Base-by-base conservation (phyloP, 2,329 filamentous ascomycete species). In the Calonectria pteridis region DNA sequence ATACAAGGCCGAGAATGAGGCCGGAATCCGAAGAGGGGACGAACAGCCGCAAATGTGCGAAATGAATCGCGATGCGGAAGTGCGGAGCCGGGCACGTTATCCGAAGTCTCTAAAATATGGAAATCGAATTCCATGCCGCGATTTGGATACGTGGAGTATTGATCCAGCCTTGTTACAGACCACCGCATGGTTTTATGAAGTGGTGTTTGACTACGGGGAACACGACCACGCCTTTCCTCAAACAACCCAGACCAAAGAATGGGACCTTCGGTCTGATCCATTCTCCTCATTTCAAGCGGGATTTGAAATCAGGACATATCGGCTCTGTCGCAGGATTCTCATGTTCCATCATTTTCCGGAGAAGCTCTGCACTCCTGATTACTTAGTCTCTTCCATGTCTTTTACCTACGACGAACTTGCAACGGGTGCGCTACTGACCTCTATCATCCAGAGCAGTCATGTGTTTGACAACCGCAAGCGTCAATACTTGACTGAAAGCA, bases 251-350 rank as follows among this genome's bases (percentile, higher is more conserved):
- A 23, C 10, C 6, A 13, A 9, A 3, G 20, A 28, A 7, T 68
- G 66, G 66, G 5, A n/a, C 6, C 14, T 28, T 29, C 26, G 66
- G 10, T 2, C 14, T 16, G 51, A 58, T 29, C 35, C 53, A 4
- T 59, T 59, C 29, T 69, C 50, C 1, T 33, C 23, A 7, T 55
- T 35, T 11, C n/a, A 51, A 11, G n/a, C 58, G 7, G 43, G 40
- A 37, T 55, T 70, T 35, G 67, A 72, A 40, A 28, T 65, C 4
- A 50, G 69, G 29, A 71, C 69, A 23, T 71, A 71, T 46, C 69
- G 69, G 14, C 29, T 71, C 18, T 71, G 69, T 26, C 59, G 37
- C 4, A 26, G 69, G 9, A 59, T 71, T 2, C 62, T 71, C 14
- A 58, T 66, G 50, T 71, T 71, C 37, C 62, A 71, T 23, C 69